Conservation (phyloP, 257 asterid genomes). For the Plantago major region DNA sequence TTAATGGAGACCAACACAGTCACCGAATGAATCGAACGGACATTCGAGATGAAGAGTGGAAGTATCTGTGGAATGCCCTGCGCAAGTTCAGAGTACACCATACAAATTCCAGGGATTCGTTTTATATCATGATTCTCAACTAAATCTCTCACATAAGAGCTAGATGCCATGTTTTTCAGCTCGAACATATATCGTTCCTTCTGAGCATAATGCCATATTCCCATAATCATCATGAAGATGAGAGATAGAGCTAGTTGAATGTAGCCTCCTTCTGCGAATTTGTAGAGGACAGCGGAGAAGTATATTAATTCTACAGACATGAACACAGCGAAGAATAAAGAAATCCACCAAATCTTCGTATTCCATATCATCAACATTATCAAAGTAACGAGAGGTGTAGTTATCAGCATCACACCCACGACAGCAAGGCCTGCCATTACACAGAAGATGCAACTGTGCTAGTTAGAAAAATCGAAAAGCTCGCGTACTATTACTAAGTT, state of each 20-base stretch:
- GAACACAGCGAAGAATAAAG: slow-evolving; percentile 33
- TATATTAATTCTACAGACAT: slow-evolving; percentile 34
- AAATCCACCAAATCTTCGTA: slow-evolving; percentile 48
- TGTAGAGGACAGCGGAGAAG: slow-evolving; percentile 48
- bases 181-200: slow-evolving; percentile 49
- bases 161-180: slow-evolving; percentile 57
- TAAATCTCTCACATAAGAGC: slow-evolving; percentile 32
- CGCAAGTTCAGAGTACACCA: slow-evolving; percentile 59
- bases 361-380: slow-evolving; percentile 70
- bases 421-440: slow-evolving; percentile 56
- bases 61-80: slow-evolving; percentile 78
- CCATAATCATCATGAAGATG: slow-evolving; percentile 50
- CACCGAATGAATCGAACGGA: slow-evolving; percentile 56
- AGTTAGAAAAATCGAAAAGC: neutral
- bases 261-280: slow-evolving; percentile 66
- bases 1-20: slow-evolving; percentile 63
- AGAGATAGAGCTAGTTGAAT: slow-evolving; percentile 51
- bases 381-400: slow-evolving; percentile 44
- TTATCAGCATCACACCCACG: slow-evolving; percentile 61
- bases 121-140: slow-evolving; percentile 24
- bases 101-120: slow-evolving; percentile 60
- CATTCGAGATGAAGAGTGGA: slow-evolving; percentile 48
- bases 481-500: neutral
- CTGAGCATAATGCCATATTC: slow-evolving; percentile 56
- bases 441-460: too few species aligned